Conservation (phyloP, 371 early-diverging fungal genomes). For the Rhizopus arrhizus region DNA sequence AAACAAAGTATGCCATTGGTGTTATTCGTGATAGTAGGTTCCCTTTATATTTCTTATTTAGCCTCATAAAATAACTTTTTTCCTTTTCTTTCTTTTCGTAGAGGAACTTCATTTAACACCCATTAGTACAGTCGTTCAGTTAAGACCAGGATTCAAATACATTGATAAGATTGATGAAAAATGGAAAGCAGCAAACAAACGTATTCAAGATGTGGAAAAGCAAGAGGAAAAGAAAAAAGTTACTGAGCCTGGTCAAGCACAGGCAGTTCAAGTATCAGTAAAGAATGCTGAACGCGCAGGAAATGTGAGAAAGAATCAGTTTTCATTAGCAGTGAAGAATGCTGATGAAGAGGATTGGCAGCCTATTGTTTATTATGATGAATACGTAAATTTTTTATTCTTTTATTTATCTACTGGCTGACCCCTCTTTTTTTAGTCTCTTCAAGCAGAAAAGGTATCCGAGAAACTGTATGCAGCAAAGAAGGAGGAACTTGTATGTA, state of each 20-base stretch:
- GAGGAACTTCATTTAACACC: constrained; percentile 85
- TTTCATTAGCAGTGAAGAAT: constrained; percentile 60
- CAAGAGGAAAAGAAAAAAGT: constrained; percentile 57
- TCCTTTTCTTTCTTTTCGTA: constrained; percentile 22
- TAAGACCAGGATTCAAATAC: constrained; percentile 85
- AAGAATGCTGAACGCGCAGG: constrained; percentile 60
- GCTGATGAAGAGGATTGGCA: constrained; percentile 84
- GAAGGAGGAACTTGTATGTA: constrained; percentile 41
- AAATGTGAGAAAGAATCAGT: constrained; percentile 53
- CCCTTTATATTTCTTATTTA: background rate
- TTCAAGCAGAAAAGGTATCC: constrained; percentile 48
- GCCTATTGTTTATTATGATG: constrained; percentile 67
- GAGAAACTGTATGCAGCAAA: constrained; percentile 48
- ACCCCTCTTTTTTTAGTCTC: constrained; percentile 27
- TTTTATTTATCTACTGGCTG: constrained; percentile 4
- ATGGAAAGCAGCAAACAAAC: constrained; percentile 71
- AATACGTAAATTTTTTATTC: constrained; percentile 46
- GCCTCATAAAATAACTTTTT: background rate
- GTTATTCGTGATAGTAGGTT: constrained; percentile 69
- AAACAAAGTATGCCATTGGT: constrained; percentile 82
- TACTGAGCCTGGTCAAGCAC: constrained; percentile 55
- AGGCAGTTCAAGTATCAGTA: constrained; percentile 63
- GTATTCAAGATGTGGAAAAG: constrained; percentile 67
- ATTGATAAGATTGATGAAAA: constrained; percentile 89
- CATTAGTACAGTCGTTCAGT: constrained; percentile 70